Conservation (phyloP, 2,329 filamentous ascomycete genomes). For the Coniochaeta pulveracea region DNA sequence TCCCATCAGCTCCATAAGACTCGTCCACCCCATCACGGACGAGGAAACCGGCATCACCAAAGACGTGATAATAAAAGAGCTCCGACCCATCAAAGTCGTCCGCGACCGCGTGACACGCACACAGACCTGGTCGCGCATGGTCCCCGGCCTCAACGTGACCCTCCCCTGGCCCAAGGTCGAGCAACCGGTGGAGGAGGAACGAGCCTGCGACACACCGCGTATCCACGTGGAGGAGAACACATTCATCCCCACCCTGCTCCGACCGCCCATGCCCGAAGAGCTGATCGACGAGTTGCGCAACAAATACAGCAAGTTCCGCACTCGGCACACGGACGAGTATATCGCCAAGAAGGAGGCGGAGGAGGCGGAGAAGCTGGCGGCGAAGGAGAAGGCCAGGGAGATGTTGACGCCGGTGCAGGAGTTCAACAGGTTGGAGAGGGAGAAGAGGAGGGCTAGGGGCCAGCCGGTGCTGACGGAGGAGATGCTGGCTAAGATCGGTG, state of each 20-base stretch:
- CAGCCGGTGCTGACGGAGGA: slow-evolving; percentile 44
- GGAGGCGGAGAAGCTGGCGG: slow-evolving; percentile 22
- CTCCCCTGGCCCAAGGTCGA: slow-evolving; percentile 65
- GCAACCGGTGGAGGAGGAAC: slow-evolving; percentile 37
- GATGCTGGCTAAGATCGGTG: slow-evolving; percentile 51
- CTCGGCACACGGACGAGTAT: slow-evolving; percentile 67
- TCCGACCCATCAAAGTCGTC: slow-evolving; percentile 41
- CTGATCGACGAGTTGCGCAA: slow-evolving; percentile 80
- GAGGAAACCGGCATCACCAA: slow-evolving; percentile 49
- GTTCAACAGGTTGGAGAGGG: slow-evolving; percentile 43
- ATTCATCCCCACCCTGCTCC: slow-evolving; percentile 67
- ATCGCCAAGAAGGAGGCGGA: slow-evolving; percentile 35
- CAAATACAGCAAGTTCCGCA: slow-evolving; percentile 73
- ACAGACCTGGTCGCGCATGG: slow-evolving; percentile 43
- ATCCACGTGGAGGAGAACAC: slow-evolving; percentile 64
- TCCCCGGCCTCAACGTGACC: slow-evolving; percentile 58
- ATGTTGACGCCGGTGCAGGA: slow-evolving; percentile 49
- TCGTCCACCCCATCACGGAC: slow-evolving; percentile 67
- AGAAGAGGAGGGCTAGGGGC: slow-evolving; percentile 37
- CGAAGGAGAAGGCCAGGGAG: slow-evolving; percentile 20
- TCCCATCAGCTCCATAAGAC: slow-evolving; percentile 61
- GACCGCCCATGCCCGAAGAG: slow-evolving; percentile 65
- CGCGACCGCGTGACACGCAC: slow-evolving; percentile 36
- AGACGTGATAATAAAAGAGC: slow-evolving; percentile 68
- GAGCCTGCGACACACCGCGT: slow-evolving; percentile 60